Percentiles rank a stretch among this genome's conserved stretches.
phyloP scores from a whole-genome alignment of 129 eudicot species.

The Helichrysum umbraculigerum region DNA sequence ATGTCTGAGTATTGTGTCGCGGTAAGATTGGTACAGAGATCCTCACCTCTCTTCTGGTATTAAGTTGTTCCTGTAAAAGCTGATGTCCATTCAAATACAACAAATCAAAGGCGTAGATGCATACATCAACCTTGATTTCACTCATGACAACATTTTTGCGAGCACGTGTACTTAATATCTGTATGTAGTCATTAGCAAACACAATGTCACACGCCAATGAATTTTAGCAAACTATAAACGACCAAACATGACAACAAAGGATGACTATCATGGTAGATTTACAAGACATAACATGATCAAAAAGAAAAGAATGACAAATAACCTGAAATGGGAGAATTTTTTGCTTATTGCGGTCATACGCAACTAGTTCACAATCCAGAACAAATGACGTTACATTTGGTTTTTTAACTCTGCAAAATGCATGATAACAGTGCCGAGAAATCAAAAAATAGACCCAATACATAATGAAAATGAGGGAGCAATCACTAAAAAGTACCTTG shows the following conservation, averaged over 20 bases:
- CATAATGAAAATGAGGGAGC: background rate
- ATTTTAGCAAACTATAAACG: background rate
- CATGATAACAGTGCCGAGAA: background rate
- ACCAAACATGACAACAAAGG: background rate
- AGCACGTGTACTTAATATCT: conserved; percentile 88
- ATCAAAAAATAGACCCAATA: background rate
- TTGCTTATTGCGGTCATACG: conserved; percentile 82
- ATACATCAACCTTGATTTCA: conserved; percentile 85
- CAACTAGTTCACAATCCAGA: conserved; percentile 88
- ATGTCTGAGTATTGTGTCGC: background rate
- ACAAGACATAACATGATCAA: background rate
- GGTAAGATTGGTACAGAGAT: too few species aligned
- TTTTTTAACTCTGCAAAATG: conserved; percentile 60
- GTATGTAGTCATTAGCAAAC: background rate
- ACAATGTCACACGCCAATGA: background rate
- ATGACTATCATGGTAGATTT: too few species aligned
- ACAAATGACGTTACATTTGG: conserved; percentile 75
- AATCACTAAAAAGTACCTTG: conserved; percentile 48
- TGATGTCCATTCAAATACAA: conserved; percentile 70
- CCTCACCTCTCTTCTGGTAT: conserved; percentile 67
- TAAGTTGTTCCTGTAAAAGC: conserved; percentile 82
- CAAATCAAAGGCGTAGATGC: conserved; percentile 85
- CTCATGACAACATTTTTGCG: conserved; percentile 82
- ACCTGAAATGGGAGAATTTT: conserved; percentile 93
- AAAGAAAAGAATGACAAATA: background rate